These are phyloP conservation scores for Arabis alpina DNA, from an alignment of 345 rosid genomes.

Conservation along the genomic window DNA sequence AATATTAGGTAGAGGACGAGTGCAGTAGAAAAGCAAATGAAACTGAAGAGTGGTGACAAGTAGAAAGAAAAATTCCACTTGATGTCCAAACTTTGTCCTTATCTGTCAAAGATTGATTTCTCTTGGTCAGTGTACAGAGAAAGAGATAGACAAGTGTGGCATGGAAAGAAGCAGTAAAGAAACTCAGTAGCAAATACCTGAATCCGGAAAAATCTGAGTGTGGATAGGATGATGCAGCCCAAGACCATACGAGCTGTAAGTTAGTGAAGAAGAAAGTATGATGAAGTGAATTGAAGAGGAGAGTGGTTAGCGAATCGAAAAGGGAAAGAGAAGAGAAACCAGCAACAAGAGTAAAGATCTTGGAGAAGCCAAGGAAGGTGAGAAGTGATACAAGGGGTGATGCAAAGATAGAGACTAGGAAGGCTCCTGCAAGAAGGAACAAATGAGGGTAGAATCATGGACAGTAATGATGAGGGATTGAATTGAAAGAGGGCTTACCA, in stretches of 20 bases:
- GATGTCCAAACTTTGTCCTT: conserved; percentile 75
- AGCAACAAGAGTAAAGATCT: conserved; percentile 68
- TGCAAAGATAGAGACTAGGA: conserved; percentile 68
- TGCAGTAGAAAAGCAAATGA: conserved; percentile 92
- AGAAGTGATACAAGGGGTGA: conserved; percentile 58
- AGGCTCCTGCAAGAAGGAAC: conserved; percentile 67
- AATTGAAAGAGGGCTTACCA: conserved; percentile 45
- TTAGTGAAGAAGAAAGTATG: conserved; percentile 32
- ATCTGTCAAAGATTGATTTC: conserved; percentile 68
- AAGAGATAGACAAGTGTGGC: conserved; percentile 36
- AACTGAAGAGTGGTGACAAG: conserved; percentile 80
- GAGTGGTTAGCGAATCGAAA: not conserved
- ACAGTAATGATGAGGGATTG: conserved; percentile 3
- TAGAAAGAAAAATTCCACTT: conserved; percentile 94
- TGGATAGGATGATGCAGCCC: conserved; percentile 70
- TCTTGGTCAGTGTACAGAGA: conserved; percentile 13
- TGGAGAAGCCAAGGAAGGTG: conserved; percentile 69
- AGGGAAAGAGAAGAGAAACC: conserved; percentile 48
- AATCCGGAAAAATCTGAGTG: conserved; percentile 79
- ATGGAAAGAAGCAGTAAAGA: conserved; percentile 2
- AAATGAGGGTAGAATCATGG: not conserved
- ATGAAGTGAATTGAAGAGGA: conserved; percentile 13
- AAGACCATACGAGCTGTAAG: conserved; percentile 76
- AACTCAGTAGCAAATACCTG: conserved; percentile 60
- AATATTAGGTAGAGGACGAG: conserved; percentile 90